phyloP scores from a whole-genome alignment of 805 yeast genomes.

The Suhomyces xylopsoci region DNA sequence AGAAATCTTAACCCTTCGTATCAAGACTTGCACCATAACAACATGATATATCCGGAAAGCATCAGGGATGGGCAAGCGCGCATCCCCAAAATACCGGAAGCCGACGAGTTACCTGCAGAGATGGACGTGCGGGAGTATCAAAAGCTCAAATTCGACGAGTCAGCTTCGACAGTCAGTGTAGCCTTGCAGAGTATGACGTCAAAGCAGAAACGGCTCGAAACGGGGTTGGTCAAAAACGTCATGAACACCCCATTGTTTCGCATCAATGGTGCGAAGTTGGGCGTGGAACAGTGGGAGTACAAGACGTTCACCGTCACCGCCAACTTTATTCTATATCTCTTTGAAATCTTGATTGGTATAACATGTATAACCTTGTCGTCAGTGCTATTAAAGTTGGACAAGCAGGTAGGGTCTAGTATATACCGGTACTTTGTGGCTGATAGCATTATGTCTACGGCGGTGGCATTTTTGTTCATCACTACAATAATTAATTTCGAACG shows the following conservation, averaged over 20 bases:
- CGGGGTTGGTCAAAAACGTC: constrained; percentile 26
- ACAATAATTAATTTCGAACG: constrained; percentile 38
- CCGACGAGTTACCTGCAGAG: constrained; percentile 24
- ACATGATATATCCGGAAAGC: constrained; percentile 4
- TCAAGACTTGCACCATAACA: constrained; percentile 2
- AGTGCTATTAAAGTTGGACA: constrained; percentile 24
- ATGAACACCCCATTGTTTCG: constrained; percentile 32
- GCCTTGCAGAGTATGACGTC: constrained; percentile 20
- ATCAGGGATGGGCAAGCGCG: constrained; percentile 5
- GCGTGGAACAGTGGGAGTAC: constrained; percentile 12
- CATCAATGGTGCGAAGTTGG: constrained; percentile 17
- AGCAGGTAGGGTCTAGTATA: constrained; percentile 18
- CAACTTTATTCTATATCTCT: constrained; percentile 26
- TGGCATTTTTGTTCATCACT: constrained; percentile 34
- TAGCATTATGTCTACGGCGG: constrained; percentile 28
- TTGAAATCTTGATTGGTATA: constrained; percentile 29
- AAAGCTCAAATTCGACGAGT: not conserved
- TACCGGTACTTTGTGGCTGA: constrained; percentile 39
- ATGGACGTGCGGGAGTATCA: constrained; percentile 17
- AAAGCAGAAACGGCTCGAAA: constrained; percentile 22
- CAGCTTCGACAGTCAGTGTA: not conserved
- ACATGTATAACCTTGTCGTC: constrained; percentile 26
- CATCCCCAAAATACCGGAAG: constrained; percentile 6
- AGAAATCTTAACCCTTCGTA: not conserved
- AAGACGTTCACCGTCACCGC: constrained; percentile 21